Conservation (phyloP, 2,329 filamentous ascomycete species). For the Cytospora paraplurivora region DNA sequence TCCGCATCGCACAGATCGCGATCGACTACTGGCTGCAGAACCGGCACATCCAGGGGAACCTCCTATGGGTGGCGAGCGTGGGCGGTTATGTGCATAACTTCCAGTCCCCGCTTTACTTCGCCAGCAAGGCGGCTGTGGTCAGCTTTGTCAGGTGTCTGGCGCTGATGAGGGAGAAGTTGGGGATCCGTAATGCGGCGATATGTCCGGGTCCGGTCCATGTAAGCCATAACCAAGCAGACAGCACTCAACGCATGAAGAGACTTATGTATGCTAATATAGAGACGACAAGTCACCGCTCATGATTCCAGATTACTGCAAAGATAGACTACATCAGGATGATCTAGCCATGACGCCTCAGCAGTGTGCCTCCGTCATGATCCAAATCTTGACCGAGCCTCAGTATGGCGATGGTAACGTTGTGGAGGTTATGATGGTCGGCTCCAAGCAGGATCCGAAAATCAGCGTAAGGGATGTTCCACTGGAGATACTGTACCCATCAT, state of each 20-base stretch:
- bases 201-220: slow-evolving; percentile 27
- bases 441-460: slow-evolving; percentile 21
- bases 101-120: slow-evolving; percentile 37
- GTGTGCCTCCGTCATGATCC: slow-evolving; percentile 26
- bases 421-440: slow-evolving; percentile 30
- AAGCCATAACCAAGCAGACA: background rate
- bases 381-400: slow-evolving; percentile 23
- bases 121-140: slow-evolving; percentile 36
- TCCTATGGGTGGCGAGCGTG: slow-evolving; percentile 36
- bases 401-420: slow-evolving; percentile 31
- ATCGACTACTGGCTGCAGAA: slow-evolving; percentile 37
- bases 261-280: background rate
- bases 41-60: slow-evolving; percentile 31
- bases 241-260: background rate
- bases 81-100: slow-evolving; percentile 36
- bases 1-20: slow-evolving; percentile 35
- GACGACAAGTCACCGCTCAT: slow-evolving; percentile 24
- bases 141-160: slow-evolving; percentile 30
- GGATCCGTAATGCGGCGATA: slow-evolving; percentile 29
- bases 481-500: slow-evolving; percentile 18
- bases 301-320: slow-evolving; percentile 24
- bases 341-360: slow-evolving; percentile 19
- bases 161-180: slow-evolving; percentile 21
- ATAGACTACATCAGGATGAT: slow-evolving; percentile 23
- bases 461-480: slow-evolving; percentile 28